Conservation (phyloP, 352 stramenopile species). For the Phytophthora melonis region DNA sequence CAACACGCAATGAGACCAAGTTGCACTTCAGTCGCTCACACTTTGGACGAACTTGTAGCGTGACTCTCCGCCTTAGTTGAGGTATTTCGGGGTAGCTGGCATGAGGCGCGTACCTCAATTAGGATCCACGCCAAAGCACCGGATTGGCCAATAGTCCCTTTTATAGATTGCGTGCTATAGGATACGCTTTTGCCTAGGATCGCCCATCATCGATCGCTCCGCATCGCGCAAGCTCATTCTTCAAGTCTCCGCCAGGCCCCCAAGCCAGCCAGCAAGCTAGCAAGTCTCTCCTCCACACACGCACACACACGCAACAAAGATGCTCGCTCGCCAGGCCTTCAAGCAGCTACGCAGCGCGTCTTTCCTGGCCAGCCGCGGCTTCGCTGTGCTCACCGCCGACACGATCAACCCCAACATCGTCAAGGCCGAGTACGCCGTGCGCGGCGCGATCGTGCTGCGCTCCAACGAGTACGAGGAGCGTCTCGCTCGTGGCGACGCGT, state of each 20-base stretch:
- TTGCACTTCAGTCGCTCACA: no score
- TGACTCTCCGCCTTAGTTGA: no score
- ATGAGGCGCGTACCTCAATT: no score
- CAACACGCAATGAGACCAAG: no score
- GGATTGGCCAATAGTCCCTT: constrained; percentile 22
- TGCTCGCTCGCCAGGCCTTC: constrained; percentile 40
- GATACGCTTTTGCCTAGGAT: constrained; percentile 4
- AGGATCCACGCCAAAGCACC: constrained; percentile 11
- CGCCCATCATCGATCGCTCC: constrained; percentile 20
- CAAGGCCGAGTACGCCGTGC: constrained; percentile 90
- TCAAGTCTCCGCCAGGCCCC: constrained; percentile 33
- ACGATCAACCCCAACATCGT: constrained; percentile 78
- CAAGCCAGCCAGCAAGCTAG: constrained; percentile 29
- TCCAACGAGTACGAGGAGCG: constrained; percentile 81
- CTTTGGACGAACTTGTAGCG: no score
- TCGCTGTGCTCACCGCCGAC: constrained; percentile 71
- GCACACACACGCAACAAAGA: constrained; percentile 20
- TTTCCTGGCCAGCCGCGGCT: constrained; percentile 40
- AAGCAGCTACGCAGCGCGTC: constrained; percentile 42
- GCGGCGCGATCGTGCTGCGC: constrained; percentile 86
- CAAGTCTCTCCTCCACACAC: background rate
- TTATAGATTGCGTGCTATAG: constrained; percentile 6
- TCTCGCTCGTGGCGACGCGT: constrained; percentile 65
- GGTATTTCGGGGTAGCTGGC: no score
- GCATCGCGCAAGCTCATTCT: constrained; percentile 32